Evolutionary conservation across 2,329 filamentous ascomycete genomes (phyloP).

Genomic region (Clonostachys chloroleuca): DNA sequence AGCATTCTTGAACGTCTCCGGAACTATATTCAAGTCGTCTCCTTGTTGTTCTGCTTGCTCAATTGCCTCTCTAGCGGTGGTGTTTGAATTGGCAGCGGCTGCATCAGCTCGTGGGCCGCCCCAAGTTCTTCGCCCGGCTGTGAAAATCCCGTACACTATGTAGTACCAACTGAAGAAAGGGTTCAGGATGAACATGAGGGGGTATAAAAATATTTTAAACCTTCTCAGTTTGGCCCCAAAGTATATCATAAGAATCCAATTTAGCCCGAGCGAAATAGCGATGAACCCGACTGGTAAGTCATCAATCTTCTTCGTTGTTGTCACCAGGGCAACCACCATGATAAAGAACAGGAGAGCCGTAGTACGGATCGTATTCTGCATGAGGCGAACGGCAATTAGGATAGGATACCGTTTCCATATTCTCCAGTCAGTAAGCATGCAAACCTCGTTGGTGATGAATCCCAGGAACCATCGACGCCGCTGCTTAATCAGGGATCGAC

Average conservation of each 20-base stretch:
- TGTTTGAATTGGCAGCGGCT: conserved; percentile 69
- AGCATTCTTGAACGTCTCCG: conserved; percentile 72
- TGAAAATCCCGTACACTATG: conserved; percentile 96
- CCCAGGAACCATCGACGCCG: conserved; percentile 94
- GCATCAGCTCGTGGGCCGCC: conserved; percentile 90
- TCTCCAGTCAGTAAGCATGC: conserved; percentile 93
- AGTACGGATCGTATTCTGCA: conserved; percentile 94
- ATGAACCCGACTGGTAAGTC: conserved; percentile 92
- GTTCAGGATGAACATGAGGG: conserved; percentile 91
- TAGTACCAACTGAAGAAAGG: conserved; percentile 99
- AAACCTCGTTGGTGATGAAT: conserved; percentile 96
- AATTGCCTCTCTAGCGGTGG: conserved; percentile 77
- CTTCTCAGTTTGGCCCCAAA: conserved; percentile 83
- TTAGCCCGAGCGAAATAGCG: conserved; percentile 83
- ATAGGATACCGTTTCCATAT: conserved; percentile 90
- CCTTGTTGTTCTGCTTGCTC: conserved; percentile 74
- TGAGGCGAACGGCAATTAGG: conserved; percentile 80
- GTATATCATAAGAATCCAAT: conserved; percentile 95
- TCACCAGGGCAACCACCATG: conserved; percentile 81
- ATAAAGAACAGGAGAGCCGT: conserved; percentile 93
- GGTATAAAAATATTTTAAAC: conserved; percentile 94
- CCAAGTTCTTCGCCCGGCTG: conserved; percentile 91
- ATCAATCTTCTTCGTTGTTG: conserved; percentile 72
- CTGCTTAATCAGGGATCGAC: conserved; percentile 84
- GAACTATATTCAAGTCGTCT: conserved; percentile 85